These are phyloP conservation scores for Eruca vesicaria DNA, from an alignment of 441 rosid species.

Conservation along the genomic window DNA sequence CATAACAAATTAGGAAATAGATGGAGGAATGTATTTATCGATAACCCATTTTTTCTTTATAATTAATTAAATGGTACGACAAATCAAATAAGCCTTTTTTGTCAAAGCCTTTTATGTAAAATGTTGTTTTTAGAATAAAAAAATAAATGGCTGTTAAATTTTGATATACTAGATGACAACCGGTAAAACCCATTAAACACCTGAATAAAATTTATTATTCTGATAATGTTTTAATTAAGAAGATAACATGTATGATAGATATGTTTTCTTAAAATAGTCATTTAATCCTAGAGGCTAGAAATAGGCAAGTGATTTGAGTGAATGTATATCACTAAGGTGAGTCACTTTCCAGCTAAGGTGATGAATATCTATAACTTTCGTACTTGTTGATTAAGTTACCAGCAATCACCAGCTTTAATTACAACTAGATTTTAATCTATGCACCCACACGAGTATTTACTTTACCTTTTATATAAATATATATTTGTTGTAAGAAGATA, in stretches of 20 bases:
- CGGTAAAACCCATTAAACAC: background rate
- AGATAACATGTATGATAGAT: background rate
- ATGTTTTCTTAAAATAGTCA: background rate
- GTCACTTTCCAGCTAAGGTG: background rate
- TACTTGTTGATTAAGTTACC: background rate
- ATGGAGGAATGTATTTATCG: too few relatives aligned
- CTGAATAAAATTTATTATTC: background rate
- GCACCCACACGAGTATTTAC: too few relatives aligned
- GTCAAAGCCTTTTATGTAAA: background rate
- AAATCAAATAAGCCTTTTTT: background rate
- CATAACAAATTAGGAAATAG: too few relatives aligned
- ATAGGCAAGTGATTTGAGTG: background rate
- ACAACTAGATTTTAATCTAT: too few relatives aligned
- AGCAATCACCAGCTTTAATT: background rate
- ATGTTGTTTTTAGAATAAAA: background rate
- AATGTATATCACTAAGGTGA: constrained; percentile 14
- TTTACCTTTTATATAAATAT: too few relatives aligned
- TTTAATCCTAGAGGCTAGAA: background rate
- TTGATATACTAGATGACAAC: background rate
- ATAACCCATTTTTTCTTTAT: background rate
- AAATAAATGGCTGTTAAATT: background rate
- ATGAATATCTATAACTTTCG: background rate
- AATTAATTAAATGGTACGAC: background rate
- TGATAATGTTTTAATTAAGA: background rate
- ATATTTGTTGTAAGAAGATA: too few relatives aligned